Evolutionary conservation across 139 green algal species (phyloP), one percentile per base, ranked within the genome.

Genomic region (Medakamo hakoo): DNA sequence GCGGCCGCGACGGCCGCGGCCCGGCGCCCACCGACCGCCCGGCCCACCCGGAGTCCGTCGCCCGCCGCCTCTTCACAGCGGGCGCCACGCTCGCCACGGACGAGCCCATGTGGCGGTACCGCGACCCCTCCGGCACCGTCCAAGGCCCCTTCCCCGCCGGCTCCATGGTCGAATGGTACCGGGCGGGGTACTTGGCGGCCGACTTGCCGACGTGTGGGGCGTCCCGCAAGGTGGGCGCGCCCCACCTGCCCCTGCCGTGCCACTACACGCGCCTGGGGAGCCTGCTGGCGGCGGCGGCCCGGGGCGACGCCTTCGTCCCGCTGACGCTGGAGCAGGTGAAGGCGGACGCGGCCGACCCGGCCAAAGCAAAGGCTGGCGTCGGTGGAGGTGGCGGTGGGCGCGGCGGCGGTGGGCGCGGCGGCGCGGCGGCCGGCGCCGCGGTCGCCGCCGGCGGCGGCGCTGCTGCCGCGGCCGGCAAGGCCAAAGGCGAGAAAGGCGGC

Each of bases 71-170:
- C 9, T 52, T 52, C 40, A 52, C 40, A 16, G 40, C 9, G 9
- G 40, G 40, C 40, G 40, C 40, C 9, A 9, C 9, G 9, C 40
- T 52, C 40, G 40, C 40, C 9, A 52, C 65, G 26, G 65, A 70
- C 25, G 57, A 60, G 57, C 65, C 65, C 4, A n/a, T 64, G 4
- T 71, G 66, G 66, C 59, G 66, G 16, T 71, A 71, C 28, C 60
- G 64, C 30, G 66, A 71, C 31, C 66, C 59, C 25, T 58, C 55
- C 20, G 66, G 66, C 22, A 4, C 24, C 29, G 49, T 66, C 26
- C 66, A 71, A 28, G 66, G 66, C 2, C 66, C 66, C 22, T 71
- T 71, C 59, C 31, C 23, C n/a, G 27, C 59, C 49, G 61, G 30
- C 5, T 30, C 64, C 26, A 71, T 71, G 66, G 27, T 62, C 23